Evolutionary conservation across 2,329 filamentous ascomycete species (phyloP), one percentile per base, ranked within the genome.

Genomic region (Orbilia blumenaviensis): DNA sequence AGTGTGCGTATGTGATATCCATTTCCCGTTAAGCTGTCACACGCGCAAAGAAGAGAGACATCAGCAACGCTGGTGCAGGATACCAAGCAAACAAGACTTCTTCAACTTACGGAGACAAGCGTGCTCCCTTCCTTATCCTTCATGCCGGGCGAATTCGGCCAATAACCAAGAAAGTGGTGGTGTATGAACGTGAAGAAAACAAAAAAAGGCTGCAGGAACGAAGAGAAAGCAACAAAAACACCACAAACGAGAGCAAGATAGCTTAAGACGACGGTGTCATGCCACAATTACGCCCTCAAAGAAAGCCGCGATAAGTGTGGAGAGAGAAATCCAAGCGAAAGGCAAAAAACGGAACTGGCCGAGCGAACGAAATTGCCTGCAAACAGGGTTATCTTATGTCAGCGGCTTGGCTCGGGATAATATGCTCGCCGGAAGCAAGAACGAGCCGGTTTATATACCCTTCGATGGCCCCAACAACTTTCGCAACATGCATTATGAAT

Each of bases 1-100:
- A 7, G 95, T 99, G 84, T 99, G 95, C 78, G 89, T 84, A 88
- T 92, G 96, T 74, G 93, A 92, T 79, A 99, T 87, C 92, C 92
- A 97, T 86, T 91, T 91, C 79, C 92, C 95, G 82, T 91, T 94
- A 82, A 99, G 83, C 87, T 89, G 78, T 44, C 63, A 68, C 71
- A 75, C 71, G 63, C 71, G 48, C 42, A 54, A 52, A 54, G 46
- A 78, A 79, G 66, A 68, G 64, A 75, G 80, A 63, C 80, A 81
- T 83, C 71, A 82, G 81, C 41, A 62, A 63, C 66, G 74, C 69
- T n/a, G 46, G 61, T 46, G 44, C 36, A 54, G 10, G 29, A 56
- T 29, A 56, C 48, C 44, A 48, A 64, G 16, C 21, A 44, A 46
- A 68, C 27, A 41, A 41, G 63, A 29, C 42, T 52, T 63, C 38